Percentiles rank a stretch among this genome's conserved stretches.
phyloP scores from a whole-genome alignment of 1,139 yeast genomes.

The Arxiozyma heterogenica region DNA sequence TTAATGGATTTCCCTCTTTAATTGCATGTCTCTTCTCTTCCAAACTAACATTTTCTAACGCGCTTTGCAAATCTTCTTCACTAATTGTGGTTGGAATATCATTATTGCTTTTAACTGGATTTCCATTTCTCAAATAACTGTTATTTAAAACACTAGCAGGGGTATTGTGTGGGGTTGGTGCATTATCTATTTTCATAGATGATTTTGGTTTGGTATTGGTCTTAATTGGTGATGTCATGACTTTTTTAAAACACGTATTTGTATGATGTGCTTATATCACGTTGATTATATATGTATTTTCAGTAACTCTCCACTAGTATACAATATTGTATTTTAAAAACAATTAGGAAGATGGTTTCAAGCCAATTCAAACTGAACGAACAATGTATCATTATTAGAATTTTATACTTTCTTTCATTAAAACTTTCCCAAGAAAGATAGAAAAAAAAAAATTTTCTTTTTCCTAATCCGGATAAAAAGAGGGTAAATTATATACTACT shows the following conservation, averaged over 20 bases:
- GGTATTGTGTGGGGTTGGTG: slow-evolving; percentile 98
- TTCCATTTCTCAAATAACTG: slow-evolving; percentile 60
- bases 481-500: neutral
- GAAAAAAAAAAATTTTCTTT: neutral
- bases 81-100: slow-evolving; percentile 59
- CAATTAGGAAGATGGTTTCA: neutral
- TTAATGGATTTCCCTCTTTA: neutral
- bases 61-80: slow-evolving; percentile 42
- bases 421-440: neutral
- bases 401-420: neutral
- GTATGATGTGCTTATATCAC: neutral
- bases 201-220: slow-evolving; percentile 25
- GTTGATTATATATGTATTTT: neutral
- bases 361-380: neutral
- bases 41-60: slow-evolving; percentile 9
- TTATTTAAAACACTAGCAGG: slow-evolving; percentile 76
- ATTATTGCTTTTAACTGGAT: slow-evolving; percentile 62
- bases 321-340: no score
- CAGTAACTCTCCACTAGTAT: no score
- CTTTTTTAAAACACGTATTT: neutral
- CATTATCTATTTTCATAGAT: slow-evolving; percentile 65
- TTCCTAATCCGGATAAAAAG: neutral
- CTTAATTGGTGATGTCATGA: slow-evolving; percentile 30
- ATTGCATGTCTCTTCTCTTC: neutral
- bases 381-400: neutral